These are phyloP conservation scores for Globisporangium splendens DNA, from an alignment of 352 stramenopile genomes.

Conservation along the genomic window DNA sequence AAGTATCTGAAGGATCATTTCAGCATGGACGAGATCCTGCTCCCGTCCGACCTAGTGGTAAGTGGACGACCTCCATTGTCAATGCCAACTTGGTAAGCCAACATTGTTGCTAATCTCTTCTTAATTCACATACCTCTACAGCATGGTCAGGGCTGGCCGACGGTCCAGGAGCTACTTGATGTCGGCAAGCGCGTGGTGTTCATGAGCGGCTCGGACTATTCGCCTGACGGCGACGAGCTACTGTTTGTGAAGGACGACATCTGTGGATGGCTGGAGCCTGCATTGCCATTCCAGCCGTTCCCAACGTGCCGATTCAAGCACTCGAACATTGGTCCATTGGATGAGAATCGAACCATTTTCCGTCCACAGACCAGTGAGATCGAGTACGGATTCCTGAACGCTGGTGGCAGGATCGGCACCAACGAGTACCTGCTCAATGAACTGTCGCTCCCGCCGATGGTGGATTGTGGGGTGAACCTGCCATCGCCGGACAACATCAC, in stretches of 20 bases:
- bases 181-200: constrained; percentile 73
- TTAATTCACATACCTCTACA: constrained; percentile 11
- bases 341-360: constrained; percentile 59
- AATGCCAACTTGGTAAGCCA: not conserved
- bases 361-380: constrained; percentile 84
- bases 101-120: not conserved
- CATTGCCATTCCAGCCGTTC: constrained; percentile 54
- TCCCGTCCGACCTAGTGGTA: constrained; percentile 57
- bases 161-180: constrained; percentile 56
- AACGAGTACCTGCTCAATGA: constrained; percentile 75
- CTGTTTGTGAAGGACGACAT: constrained; percentile 77
- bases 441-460: constrained; percentile 49
- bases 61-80: constrained; percentile 2
- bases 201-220: constrained; percentile 76
- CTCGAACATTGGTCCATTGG: constrained; percentile 33
- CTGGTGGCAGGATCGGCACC: constrained; percentile 58
- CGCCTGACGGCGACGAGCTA: constrained; percentile 48
- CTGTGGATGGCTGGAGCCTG: constrained; percentile 77
- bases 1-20: constrained; percentile 69
- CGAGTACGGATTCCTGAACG: constrained; percentile 79
- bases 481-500: constrained; percentile 83
- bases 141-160: constrained; percentile 52
- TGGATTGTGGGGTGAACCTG: constrained; percentile 73
- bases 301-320: constrained; percentile 55
- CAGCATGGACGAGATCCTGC: constrained; percentile 50